Base-by-base conservation (phyloP, 306 rosid species). In the Vigna trinervia region DNA sequence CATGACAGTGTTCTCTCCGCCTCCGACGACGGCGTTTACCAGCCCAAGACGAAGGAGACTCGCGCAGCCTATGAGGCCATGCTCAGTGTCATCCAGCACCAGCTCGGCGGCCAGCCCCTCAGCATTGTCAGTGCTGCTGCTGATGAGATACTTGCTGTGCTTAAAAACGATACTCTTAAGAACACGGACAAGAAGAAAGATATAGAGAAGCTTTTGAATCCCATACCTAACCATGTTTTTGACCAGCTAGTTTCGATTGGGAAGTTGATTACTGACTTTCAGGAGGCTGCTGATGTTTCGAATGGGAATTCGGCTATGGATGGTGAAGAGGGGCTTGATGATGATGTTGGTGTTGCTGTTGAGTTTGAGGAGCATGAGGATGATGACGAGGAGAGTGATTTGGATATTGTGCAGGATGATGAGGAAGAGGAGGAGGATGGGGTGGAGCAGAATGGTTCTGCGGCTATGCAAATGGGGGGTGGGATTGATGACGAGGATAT, bases 351-450 rank as follows among this genome's bases (percentile, higher is more conserved):
- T 47, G 99, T 95, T 36, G 99, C 99, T 0, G 97, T 95, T 11
- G 97, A 95, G 81, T 92, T 95, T 75, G 99, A 95, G 63, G 97
- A 92, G 86, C 92, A 90, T 8, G 99, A 95, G 85, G 96, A 95
- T 23, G 96, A 92, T 0, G 97, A 95, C 1, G 98, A 90, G 54
- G 98, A 95, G 81, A 95, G 97, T 59, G 98, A 95, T 87, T 94
- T 92, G 63, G 98, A 95, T 61, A 84, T 92, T 83, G 97, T 92
- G 23, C 97, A 89, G 81, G 97, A 92, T 84, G 98, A 95, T 0
- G 96, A 92, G 14, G 97, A 92, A 60, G 98, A 94, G 0, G 99
- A 90, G 0, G 98, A 95, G 13, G 96, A 94, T 67, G 76, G 84
- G 23, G 92, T 80, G 0, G 99, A 89, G 72, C 85, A 83, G 0